phyloP scores from a whole-genome alignment of 2,329 filamentous ascomycete genomes.

The Boeremia lycopersici region DNA sequence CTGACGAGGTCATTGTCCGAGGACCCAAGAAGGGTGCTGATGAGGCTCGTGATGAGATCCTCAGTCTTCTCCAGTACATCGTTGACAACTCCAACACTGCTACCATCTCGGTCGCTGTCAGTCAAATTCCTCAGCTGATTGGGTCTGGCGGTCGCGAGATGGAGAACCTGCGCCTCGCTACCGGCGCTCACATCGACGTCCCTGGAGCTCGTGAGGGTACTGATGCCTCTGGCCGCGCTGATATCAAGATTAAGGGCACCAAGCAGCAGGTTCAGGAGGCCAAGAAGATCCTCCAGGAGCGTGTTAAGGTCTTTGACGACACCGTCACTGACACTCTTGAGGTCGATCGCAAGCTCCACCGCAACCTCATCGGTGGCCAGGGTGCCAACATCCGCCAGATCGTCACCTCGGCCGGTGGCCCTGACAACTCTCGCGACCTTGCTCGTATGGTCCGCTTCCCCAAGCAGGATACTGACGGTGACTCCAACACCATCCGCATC shows the following conservation, averaged over 20 bases:
- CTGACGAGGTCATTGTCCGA: conserved; percentile 88
- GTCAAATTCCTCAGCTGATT: conserved; percentile 91
- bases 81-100: conserved; percentile 84
- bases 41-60: conserved; percentile 87
- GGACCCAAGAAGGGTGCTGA: conserved; percentile 94
- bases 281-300: conserved; percentile 87
- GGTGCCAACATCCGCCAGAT: conserved; percentile 86
- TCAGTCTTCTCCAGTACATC: conserved; percentile 85
- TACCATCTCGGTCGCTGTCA: conserved; percentile 84
- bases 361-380: conserved; percentile 83
- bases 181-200: conserved; percentile 89
- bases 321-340: conserved; percentile 85
- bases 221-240: conserved; percentile 70
- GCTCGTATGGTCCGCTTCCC: conserved; percentile 95
- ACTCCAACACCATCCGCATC: conserved; percentile 79
- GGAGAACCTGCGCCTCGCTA: conserved; percentile 83
- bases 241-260: conserved; percentile 91
- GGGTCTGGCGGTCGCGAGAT: conserved; percentile 88
- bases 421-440: conserved; percentile 80
- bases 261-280: conserved; percentile 89
- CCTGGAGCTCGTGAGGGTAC: conserved; percentile 76
- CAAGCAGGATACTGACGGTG: conserved; percentile 81
- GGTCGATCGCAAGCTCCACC: conserved; percentile 94
- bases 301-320: conserved; percentile 84
- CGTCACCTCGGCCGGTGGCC: conserved; percentile 85